Base-by-base conservation (phyloP, 2,329 filamentous ascomycete genomes). In the Pseudocercospora musae region DNA sequence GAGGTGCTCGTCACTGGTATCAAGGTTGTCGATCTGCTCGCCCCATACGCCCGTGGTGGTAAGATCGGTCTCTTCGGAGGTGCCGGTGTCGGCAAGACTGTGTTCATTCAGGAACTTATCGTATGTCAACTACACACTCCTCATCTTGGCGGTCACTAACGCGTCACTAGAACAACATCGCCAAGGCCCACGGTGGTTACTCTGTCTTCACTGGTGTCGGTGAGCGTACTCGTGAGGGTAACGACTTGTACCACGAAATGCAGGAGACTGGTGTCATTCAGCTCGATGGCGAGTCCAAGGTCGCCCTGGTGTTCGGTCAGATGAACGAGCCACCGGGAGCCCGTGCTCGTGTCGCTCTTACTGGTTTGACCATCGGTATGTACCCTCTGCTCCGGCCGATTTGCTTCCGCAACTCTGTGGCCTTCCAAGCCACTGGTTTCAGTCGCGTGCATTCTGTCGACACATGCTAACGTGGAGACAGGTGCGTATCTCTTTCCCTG, bases 231-330 rank as follows among this genome's bases (percentile, higher is more conserved):
- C 95, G 95, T 92, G 95, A 99, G 89, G 95, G 95, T 88, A 99
- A 99, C 89, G 95, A 99, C 89, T 83, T 99, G 87, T 99, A 99
- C 90, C 94, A 99, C 85, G 95, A 99, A 88, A 99, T 99, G 95
- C 95, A 98, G 87, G 94, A 99, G 85, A 99, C 95, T 73, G 92
- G 91, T 78, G 95, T 99, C 87, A 99, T 99, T 83, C 89, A 99
- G 83, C 92, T 99, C 72, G 95, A 99, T 71, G 95, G 95, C 82
- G 94, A 97, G 77, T 98, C 95, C 81, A 99, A 99, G 90, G 95
- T 98, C 85, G 92, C 95, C 70, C 85, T 99, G 73, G 95, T 99
- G 73, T 99, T 99, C 85, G 95, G 95, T 87, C 95, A 99, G 87
- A 99, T 99, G 95, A 99, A 99, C 88, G 95, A 99, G 86, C 95